Conservation (phyloP, 768 basidiomycete species). For the Termitomyces sp. region DNA sequence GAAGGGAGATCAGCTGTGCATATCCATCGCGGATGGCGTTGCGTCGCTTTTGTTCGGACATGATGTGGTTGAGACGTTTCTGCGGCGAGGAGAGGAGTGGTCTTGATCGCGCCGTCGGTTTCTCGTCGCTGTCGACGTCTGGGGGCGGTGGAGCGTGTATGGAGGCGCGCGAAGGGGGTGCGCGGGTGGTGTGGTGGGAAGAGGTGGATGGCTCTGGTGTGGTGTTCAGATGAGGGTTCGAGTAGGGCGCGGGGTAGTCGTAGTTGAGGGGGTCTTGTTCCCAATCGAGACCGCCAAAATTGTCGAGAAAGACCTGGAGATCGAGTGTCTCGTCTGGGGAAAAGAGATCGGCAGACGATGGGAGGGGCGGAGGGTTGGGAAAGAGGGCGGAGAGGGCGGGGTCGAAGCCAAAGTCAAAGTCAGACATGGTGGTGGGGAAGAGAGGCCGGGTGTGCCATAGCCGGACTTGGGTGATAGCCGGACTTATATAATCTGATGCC, state of each 20-base stretch:
- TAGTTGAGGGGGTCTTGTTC: conserved; percentile 40
- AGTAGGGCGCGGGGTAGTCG: conserved; percentile 38
- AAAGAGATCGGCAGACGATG: conserved; percentile 76
- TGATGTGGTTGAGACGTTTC: conserved; percentile 89
- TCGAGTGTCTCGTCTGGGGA: conserved; percentile 76
- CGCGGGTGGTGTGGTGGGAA: too few species aligned
- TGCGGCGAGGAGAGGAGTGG: conserved; percentile 79
- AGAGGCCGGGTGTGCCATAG: conserved; percentile 11
- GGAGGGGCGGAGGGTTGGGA: conserved; percentile 59
- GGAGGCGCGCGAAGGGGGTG: conserved; percentile 24
- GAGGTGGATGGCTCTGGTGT: conserved; percentile 40
- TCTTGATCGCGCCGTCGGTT: conserved; percentile 40
- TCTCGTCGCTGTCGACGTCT: conserved; percentile 1
- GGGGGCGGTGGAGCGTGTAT: conserved; percentile 18
- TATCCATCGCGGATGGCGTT: conserved; percentile 92
- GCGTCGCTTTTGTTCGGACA: conserved; percentile 91
- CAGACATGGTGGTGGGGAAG: conserved; percentile 31
- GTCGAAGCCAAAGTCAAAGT: conserved; percentile 75
- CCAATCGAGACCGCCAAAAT: conserved; percentile 61
- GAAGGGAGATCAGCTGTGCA: conserved; percentile 77
- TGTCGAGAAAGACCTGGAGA: conserved; percentile 80
- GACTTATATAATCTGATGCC: too few species aligned
- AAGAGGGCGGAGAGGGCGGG: conserved; percentile 58
- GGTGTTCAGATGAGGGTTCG: conserved; percentile 48
- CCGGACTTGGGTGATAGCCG: too few species aligned